Percentiles rank a stretch among this genome's conserved stretches.
phyloP scores from a whole-genome alignment of 805 yeast species.

The Saccharomyces mikatae region DNA sequence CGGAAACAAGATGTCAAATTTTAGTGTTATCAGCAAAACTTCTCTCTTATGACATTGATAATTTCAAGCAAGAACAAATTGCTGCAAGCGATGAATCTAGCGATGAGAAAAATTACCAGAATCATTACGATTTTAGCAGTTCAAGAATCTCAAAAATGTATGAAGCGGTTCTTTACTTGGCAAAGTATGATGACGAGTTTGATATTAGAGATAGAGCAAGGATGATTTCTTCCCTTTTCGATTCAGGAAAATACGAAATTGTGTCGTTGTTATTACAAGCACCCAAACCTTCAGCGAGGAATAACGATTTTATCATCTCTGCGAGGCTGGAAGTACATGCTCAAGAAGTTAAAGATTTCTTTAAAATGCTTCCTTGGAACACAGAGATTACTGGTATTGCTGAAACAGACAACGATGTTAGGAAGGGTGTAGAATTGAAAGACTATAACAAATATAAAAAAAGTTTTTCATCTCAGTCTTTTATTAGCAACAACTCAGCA shows the following conservation, averaged over 20 bases:
- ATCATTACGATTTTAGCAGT: slow-evolving; percentile 28
- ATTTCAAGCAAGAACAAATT: slow-evolving; percentile 18
- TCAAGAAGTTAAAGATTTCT: neutral
- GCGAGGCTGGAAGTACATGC: neutral
- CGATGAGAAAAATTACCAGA: slow-evolving; percentile 8
- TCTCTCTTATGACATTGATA: slow-evolving; percentile 46
- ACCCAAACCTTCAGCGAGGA: slow-evolving; percentile 57
- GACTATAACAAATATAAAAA: slow-evolving; percentile 34
- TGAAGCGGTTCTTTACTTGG: slow-evolving; percentile 50
- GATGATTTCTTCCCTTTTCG: slow-evolving; percentile 54
- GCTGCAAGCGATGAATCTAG: neutral
- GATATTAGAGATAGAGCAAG: slow-evolving; percentile 85
- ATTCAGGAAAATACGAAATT: slow-evolving; percentile 44
- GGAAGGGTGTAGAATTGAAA: slow-evolving; percentile 34
- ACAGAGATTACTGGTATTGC: slow-evolving; percentile 3
- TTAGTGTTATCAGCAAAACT: slow-evolving; percentile 69
- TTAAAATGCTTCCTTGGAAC: slow-evolving; percentile 14
- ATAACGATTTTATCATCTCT: neutral
- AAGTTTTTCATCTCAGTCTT: slow-evolving; percentile 28
- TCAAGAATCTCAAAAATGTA: slow-evolving; percentile 45
- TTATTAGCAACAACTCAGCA: slow-evolving; percentile 2
- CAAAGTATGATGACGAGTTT: slow-evolving; percentile 63
- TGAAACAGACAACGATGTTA: slow-evolving; percentile 18
- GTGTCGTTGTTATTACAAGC: slow-evolving; percentile 68
- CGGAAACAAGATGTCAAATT: slow-evolving; percentile 59